phyloP scores from a whole-genome alignment of 2,329 filamentous ascomycete genomes.

The Penicillium sp. region DNA sequence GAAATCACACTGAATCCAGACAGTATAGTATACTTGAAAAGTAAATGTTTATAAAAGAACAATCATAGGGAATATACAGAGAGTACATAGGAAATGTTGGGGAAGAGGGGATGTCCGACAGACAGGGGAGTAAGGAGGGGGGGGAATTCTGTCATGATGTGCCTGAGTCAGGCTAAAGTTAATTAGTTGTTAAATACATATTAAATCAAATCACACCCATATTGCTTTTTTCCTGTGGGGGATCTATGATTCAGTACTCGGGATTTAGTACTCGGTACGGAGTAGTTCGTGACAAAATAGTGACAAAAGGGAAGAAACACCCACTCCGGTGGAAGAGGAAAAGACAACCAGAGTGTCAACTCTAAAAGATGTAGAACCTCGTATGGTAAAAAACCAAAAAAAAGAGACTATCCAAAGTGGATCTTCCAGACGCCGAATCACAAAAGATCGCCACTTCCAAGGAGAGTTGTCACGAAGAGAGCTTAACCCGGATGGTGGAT shows the following conservation, averaged over 20 bases:
- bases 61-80: not conserved
- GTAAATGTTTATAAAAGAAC: not conserved
- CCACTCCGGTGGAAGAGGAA: not conserved
- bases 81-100: not conserved
- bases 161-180: constrained; percentile 20
- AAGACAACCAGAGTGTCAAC: not conserved
- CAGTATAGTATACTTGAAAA: not conserved
- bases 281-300: not conserved
- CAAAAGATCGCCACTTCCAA: constrained; percentile 11
- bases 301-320: not conserved
- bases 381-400: constrained; percentile 5
- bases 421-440: constrained; percentile 3
- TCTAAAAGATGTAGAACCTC: not conserved
- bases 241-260: not conserved
- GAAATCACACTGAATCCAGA: not conserved
- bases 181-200: constrained; percentile 6
- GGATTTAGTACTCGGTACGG: not conserved
- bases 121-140: constrained; percentile 6
- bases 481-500: constrained; percentile 15
- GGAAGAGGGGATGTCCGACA: constrained; percentile 5
- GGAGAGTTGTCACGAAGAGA: constrained; percentile 11
- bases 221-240: constrained; percentile 11
- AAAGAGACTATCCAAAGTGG: constrained; percentile 1
- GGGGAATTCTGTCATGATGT: constrained; percentile 10
- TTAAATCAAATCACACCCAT: constrained; percentile 10